Evolutionary conservation across 257 asterid species (phyloP).

Genomic region (Perilla frutescens): DNA sequence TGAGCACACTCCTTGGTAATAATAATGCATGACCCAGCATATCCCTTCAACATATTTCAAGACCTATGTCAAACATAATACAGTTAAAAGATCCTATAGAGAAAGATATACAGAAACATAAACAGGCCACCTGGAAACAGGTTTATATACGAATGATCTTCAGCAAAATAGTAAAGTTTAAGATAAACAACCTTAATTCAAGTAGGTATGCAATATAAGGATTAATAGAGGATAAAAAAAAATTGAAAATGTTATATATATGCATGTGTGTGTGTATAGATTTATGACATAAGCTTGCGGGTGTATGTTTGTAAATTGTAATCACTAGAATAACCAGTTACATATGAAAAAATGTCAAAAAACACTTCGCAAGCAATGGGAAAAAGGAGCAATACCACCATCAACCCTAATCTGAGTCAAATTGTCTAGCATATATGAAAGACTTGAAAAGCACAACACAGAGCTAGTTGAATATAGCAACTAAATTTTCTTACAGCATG

Average conservation of each 20-base stretch:
- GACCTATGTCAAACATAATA: constrained; percentile 48
- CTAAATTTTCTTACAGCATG: constrained; percentile 50
- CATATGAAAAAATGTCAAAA: background rate
- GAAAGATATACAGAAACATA: constrained; percentile 18
- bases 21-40: constrained; percentile 79
- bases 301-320: background rate
- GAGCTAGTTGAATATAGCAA: constrained; percentile 12
- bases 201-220: background rate
- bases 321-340: constrained; percentile 12
- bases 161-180: constrained; percentile 10
- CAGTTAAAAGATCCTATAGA: constrained; percentile 15
- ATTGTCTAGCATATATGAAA: constrained; percentile 9
- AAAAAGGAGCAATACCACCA: constrained; percentile 19
- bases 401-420: background rate
- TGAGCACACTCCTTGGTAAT: constrained; percentile 79
- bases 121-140: constrained; percentile 13
- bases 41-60: constrained; percentile 70
- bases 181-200: background rate
- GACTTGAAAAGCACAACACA: constrained; percentile 1
- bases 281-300: too few relatives aligned
- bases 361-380: background rate
- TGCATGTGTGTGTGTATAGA: background rate
- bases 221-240: constrained; percentile 19
- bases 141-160: constrained; percentile 13
- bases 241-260: background rate